phyloP scores from a whole-genome alignment of 2,329 filamentous ascomycete genomes.

The Calonectria pauciramosa region DNA sequence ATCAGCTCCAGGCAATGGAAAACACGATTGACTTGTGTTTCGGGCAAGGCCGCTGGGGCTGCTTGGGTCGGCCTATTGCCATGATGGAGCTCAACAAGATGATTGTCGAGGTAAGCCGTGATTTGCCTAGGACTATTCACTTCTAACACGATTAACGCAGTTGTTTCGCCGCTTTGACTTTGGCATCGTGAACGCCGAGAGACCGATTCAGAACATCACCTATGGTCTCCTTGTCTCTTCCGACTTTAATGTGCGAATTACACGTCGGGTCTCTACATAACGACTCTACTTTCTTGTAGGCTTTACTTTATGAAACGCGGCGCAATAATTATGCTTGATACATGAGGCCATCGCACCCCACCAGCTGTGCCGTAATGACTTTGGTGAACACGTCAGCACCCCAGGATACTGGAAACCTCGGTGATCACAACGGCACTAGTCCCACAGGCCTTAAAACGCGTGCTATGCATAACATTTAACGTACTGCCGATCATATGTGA shows the following conservation, averaged over 20 bases:
- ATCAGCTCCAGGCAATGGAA: slow-evolving; percentile 5
- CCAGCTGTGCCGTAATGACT: background rate
- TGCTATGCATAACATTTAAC: background rate
- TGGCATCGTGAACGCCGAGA: background rate
- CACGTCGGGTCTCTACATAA: background rate
- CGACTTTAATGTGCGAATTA: slow-evolving; percentile 6
- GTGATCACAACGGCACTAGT: background rate
- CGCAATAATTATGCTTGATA: background rate
- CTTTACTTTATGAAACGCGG: background rate
- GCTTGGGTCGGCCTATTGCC: slow-evolving; percentile 16
- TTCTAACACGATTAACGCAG: background rate
- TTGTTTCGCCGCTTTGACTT: slow-evolving; percentile 16
- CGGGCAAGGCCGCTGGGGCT: slow-evolving; percentile 18
- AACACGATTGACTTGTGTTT: slow-evolving; percentile 18
- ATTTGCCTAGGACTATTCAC: no score
- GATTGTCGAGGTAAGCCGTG: slow-evolving; percentile 15
- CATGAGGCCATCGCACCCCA: background rate
- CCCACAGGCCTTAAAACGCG: background rate
- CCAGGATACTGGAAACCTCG: background rate
- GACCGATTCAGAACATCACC: background rate
- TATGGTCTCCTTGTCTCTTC: background rate
- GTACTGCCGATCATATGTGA: background rate
- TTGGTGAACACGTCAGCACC: background rate
- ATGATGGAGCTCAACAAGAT: slow-evolving; percentile 24
- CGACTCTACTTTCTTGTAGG: background rate